Evolutionary conservation across 2,329 filamentous ascomycete species (phyloP).

Genomic region (Monosporascus ibericus): DNA sequence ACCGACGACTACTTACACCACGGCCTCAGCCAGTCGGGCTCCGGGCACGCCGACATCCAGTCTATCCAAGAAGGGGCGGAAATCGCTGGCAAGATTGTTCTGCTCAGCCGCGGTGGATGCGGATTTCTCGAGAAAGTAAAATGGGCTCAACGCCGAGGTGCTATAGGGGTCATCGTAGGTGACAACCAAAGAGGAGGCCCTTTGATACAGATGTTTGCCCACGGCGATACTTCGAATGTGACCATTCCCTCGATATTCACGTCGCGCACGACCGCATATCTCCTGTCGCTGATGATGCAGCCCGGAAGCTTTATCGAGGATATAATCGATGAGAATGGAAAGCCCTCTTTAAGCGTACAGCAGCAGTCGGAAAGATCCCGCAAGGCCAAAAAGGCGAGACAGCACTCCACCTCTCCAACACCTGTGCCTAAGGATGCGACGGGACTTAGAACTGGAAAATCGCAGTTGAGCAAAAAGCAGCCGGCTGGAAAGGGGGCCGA

Average conservation of each 20-base stretch:
- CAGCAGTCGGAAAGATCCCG: slow-evolving; percentile 39
- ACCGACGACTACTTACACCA: slow-evolving; percentile 81
- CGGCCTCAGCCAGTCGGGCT: slow-evolving; percentile 28
- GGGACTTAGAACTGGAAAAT: slow-evolving; percentile 17
- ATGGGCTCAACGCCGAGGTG: slow-evolving; percentile 90
- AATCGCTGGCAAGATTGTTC: slow-evolving; percentile 86
- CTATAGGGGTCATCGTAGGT: slow-evolving; percentile 84
- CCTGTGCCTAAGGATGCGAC: slow-evolving; percentile 20
- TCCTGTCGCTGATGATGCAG: slow-evolving; percentile 82
- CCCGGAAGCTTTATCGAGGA: slow-evolving; percentile 58
- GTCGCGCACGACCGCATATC: slow-evolving; percentile 86
- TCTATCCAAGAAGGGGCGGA: slow-evolving; percentile 87
- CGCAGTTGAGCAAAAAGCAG: slow-evolving; percentile 18
- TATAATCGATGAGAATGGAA: slow-evolving; percentile 53
- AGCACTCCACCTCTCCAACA: slow-evolving; percentile 21
- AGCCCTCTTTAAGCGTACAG: slow-evolving; percentile 43
- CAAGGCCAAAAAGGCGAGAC: slow-evolving; percentile 29
- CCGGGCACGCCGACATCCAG: slow-evolving; percentile 80
- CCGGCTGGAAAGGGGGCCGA: slow-evolving; percentile 3
- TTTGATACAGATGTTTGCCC: slow-evolving; percentile 96
- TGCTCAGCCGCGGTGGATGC: slow-evolving; percentile 88
- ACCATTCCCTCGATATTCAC: slow-evolving; percentile 94
- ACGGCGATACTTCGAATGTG: slow-evolving; percentile 89
- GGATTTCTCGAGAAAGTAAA: slow-evolving; percentile 96
- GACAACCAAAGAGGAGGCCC: slow-evolving; percentile 86